A percentile compares a stretch with the other conserved stretches of the same genome.
Evolutionary conservation across 2,329 filamentous ascomycete genomes (phyloP).

Genomic region (Ramichloridium luteum): DNA sequence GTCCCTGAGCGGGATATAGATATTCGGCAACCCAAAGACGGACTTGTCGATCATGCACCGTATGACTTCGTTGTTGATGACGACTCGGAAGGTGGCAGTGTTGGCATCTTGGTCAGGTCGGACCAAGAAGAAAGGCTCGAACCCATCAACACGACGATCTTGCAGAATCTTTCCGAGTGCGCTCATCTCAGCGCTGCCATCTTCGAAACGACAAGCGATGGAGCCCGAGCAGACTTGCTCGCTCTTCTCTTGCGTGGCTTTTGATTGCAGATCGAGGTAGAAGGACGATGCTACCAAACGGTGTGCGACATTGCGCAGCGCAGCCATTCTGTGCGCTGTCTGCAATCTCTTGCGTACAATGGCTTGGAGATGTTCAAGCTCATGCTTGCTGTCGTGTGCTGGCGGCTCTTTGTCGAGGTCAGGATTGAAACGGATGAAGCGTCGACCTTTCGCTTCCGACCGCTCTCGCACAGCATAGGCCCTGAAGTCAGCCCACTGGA

Average conservation of each 20-base stretch:
- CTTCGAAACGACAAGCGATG: constrained; percentile 25
- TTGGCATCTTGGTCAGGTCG: constrained; percentile 14
- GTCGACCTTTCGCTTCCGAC: constrained; percentile 15
- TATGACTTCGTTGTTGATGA: constrained; percentile 16
- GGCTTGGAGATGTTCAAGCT: constrained; percentile 22
- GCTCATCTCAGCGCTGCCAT: constrained; percentile 22
- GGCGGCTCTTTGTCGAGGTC: constrained; percentile 22
- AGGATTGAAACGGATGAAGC: constrained; percentile 27
- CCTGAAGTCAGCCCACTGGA: constrained; percentile 25
- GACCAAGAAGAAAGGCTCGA: constrained; percentile 26
- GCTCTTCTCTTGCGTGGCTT: constrained; percentile 20
- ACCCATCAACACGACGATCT: constrained; percentile 16
- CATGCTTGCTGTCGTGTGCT: constrained; percentile 25
- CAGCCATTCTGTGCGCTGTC: constrained; percentile 18
- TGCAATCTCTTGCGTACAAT: constrained; percentile 23
- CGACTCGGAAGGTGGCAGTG: constrained; percentile 16
- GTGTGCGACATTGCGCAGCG: constrained; percentile 23
- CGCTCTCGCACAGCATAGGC: constrained; percentile 17
- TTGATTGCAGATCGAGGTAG: constrained; percentile 26
- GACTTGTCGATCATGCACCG: constrained; percentile 19
- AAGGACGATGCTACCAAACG: constrained; percentile 27
- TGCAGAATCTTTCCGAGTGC: constrained; percentile 22
- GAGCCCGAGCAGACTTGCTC: constrained; percentile 22
- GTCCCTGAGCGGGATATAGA: constrained; percentile 22
- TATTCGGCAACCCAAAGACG: constrained; percentile 21